phyloP scores from a whole-genome alignment of 2,329 filamentous ascomycete genomes.

The Eurotiales sp. region DNA sequence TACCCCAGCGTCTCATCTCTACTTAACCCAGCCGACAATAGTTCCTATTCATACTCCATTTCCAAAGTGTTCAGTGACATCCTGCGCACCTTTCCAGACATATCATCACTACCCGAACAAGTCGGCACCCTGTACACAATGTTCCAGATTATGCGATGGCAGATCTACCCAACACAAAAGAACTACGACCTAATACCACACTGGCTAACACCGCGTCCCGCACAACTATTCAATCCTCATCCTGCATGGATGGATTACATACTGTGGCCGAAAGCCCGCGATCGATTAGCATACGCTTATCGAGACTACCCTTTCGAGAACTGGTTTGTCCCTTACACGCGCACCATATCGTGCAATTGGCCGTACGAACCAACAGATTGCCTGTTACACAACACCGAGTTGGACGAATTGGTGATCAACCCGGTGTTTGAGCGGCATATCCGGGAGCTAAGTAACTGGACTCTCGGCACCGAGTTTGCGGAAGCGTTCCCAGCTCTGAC shows the following conservation, averaged over 20 bases:
- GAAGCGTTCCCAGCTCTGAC: slow-evolving; percentile 59
- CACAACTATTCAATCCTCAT: slow-evolving; percentile 65
- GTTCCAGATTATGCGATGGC: slow-evolving; percentile 84
- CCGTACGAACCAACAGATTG: slow-evolving; percentile 71
- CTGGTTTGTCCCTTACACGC: slow-evolving; percentile 80
- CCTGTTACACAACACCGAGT: slow-evolving; percentile 52
- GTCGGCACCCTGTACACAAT: slow-evolving; percentile 79
- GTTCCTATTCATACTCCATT: slow-evolving; percentile 64
- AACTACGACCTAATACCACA: slow-evolving; percentile 75
- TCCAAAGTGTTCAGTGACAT: slow-evolving; percentile 86
- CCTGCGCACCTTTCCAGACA: slow-evolving; percentile 74
- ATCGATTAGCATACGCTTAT: slow-evolving; percentile 56
- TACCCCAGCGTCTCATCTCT: slow-evolving; percentile 79
- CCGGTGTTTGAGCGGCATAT: slow-evolving; percentile 82
- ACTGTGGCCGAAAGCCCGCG: slow-evolving; percentile 74
- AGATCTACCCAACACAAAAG: slow-evolving; percentile 71
- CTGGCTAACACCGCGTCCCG: slow-evolving; percentile 64
- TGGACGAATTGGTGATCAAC: slow-evolving; percentile 71
- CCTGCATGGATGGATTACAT: slow-evolving; percentile 80
- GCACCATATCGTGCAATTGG: slow-evolving; percentile 76
- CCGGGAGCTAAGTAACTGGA: slow-evolving; percentile 74
- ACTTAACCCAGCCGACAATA: slow-evolving; percentile 63
- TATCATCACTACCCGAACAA: slow-evolving; percentile 74
- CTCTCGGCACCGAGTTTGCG: slow-evolving; percentile 66
- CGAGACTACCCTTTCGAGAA: slow-evolving; percentile 66